These are phyloP conservation scores for Canna indica DNA, from an alignment of 176 grass and related monocot genomes.

Conservation along the genomic window DNA sequence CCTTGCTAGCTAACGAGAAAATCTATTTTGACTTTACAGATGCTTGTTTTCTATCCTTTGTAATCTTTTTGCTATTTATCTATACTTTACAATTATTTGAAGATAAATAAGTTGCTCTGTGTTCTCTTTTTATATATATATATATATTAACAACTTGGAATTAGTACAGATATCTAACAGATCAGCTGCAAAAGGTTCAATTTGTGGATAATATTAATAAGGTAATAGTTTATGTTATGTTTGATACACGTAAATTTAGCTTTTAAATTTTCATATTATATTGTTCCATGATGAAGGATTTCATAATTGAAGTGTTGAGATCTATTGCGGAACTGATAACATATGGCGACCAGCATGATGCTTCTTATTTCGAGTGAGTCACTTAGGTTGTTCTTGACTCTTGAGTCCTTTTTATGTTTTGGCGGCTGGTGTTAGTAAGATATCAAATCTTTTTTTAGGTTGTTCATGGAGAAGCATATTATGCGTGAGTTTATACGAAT, in stretches of 20 bases:
- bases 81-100: neutral
- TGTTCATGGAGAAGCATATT: conserved; percentile 99
- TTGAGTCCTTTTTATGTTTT: neutral
- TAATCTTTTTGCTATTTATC: too few relatives aligned
- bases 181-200: conserved; percentile 83
- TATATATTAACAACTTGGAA: neutral
- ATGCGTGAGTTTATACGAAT: conserved; percentile 93
- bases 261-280: conserved; percentile 24
- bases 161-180: conserved; percentile 77
- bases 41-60: too few relatives aligned
- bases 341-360: conserved; percentile 93
- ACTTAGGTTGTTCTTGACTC: neutral
- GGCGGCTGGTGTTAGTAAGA: neutral
- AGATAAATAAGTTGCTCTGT: neutral
- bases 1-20: too few relatives aligned
- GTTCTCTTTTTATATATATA: conserved; percentile 22
- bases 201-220: conserved; percentile 83
- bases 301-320: conserved; percentile 93
- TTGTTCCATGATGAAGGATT: conserved; percentile 52
- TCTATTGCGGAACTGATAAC: conserved; percentile 93
- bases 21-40: too few relatives aligned
- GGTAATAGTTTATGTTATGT: conserved; percentile 27
- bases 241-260: neutral
- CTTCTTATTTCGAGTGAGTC: conserved; percentile 87
- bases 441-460: conserved; percentile 37